Conservation (phyloP, 73 alveolate species). For the Uronychia binucleata region DNA sequence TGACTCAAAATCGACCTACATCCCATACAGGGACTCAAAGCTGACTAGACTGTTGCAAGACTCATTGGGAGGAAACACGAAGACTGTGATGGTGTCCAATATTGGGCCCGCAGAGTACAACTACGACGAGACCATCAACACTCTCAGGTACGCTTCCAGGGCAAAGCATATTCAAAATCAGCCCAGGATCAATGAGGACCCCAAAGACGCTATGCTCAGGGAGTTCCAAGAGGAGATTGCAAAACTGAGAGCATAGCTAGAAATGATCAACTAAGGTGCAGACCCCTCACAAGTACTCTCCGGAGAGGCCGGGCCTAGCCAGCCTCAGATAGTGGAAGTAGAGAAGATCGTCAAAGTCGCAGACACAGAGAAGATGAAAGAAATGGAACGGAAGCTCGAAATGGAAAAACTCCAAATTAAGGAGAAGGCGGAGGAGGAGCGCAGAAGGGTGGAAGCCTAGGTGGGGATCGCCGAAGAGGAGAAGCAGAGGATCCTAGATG, state of each 20-base stretch:
- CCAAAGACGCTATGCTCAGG: slow-evolving; percentile 94
- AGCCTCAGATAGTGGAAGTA: slow-evolving; percentile 67
- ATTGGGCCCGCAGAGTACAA: slow-evolving; percentile 97
- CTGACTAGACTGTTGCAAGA: slow-evolving; percentile 92
- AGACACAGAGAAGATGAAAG: slow-evolving; percentile 66
- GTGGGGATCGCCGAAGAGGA: slow-evolving; percentile 81
- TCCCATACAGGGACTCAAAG: slow-evolving; percentile 97
- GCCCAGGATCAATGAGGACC: slow-evolving; percentile 96
- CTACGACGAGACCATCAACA: slow-evolving; percentile 93
- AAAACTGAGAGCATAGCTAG: slow-evolving; percentile 80
- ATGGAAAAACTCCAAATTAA: slow-evolving; percentile 33
- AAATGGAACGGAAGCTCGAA: slow-evolving; percentile 60
- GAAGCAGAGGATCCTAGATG: slow-evolving; percentile 73
- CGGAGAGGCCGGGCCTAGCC: slow-evolving; percentile 47
- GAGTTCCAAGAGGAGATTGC: slow-evolving; percentile 92
- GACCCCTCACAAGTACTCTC: slow-evolving; percentile 65
- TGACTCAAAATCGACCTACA: slow-evolving; percentile 88
- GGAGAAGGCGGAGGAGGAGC: slow-evolving; percentile 43
- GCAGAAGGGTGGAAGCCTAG: slow-evolving; percentile 20
- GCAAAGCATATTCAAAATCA: slow-evolving; percentile 93
- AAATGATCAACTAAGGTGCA: slow-evolving; percentile 75
- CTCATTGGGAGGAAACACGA: slow-evolving; percentile 97
- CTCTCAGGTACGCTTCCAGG: slow-evolving; percentile 94
- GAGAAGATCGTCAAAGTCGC: slow-evolving; percentile 49
- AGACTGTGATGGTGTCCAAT: slow-evolving; percentile 96